A percentile compares a stretch with the other conserved stretches of the same genome.
These are phyloP conservation scores for Chlorella sorokiniana DNA, from an alignment of 139 green algal species.

Conservation along the genomic window DNA sequence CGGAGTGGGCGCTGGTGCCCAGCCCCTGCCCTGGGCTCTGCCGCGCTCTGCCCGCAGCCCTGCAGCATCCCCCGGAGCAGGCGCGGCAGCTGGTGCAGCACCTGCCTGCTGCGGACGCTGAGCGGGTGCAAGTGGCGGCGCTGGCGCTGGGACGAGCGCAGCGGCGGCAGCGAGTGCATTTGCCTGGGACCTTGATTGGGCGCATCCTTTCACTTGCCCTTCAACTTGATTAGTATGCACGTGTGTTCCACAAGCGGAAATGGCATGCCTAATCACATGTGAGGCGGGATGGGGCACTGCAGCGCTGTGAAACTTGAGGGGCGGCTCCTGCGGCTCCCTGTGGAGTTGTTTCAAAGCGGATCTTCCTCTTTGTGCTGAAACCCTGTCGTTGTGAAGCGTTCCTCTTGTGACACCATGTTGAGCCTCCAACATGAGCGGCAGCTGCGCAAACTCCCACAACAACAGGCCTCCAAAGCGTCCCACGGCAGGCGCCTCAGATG, in stretches of 20 bases:
- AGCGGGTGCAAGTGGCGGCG: background rate
- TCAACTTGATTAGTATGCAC: too few species aligned
- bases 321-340: too few species aligned
- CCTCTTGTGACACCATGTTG: too few species aligned
- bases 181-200: background rate
- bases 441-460: background rate
- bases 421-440: background rate
- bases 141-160: background rate
- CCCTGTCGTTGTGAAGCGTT: too few species aligned
- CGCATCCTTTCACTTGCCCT: background rate
- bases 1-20: background rate
- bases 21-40: background rate
- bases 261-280: too few species aligned
- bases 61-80: background rate
- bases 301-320: too few species aligned
- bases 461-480: too few species aligned
- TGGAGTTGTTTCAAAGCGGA: too few species aligned
- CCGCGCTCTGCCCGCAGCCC: background rate
- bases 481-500: constrained; percentile 1
- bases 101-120: too few species aligned
- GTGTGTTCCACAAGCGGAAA: too few species aligned
- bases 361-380: too few species aligned
- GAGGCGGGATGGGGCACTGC: too few species aligned
- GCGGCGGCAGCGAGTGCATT: background rate
- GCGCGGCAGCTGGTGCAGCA: background rate